These are phyloP conservation scores for Conticribra guillardii DNA, from an alignment of 108 stramenopile genomes.

Conservation along the genomic window DNA sequence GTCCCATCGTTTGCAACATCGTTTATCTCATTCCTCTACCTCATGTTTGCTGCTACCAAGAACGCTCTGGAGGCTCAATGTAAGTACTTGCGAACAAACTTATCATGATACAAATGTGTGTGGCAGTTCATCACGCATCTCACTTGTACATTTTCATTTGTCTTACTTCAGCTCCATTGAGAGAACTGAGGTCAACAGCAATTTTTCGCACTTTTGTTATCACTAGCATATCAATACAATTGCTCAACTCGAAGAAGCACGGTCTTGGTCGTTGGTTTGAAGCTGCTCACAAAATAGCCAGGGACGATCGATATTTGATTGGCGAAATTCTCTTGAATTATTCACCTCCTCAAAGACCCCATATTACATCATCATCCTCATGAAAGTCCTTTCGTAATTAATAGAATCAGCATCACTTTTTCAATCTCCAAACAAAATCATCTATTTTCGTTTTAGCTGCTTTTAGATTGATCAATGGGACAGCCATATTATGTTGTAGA, in stretches of 20 bases:
- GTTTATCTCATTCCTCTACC: conserved; percentile 19
- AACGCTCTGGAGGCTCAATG: too few relatives aligned
- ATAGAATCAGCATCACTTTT: background rate
- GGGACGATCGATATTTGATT: conserved; percentile 86
- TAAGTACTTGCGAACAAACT: too few relatives aligned
- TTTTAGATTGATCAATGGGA: too few relatives aligned
- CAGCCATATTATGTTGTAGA: too few relatives aligned
- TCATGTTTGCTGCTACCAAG: conserved; percentile 12
- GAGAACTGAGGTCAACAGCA: conserved; percentile 7
- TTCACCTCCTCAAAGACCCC: conserved; percentile 19
- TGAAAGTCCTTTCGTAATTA: background rate
- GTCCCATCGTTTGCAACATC: conserved; percentile 33
- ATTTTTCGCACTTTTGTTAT: conserved; percentile 52
- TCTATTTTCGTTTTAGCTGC: too few relatives aligned
- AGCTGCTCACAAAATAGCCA: conserved; percentile 77
- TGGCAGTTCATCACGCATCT: too few relatives aligned
- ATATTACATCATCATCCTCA: conserved; percentile 8
- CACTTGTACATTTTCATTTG: too few relatives aligned
- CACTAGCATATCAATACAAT: conserved; percentile 48
- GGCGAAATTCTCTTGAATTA: conserved; percentile 82
- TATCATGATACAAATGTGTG: too few relatives aligned
- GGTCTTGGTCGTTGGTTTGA: conserved; percentile 64
- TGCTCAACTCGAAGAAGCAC: conserved; percentile 27
- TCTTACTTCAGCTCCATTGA: background rate
- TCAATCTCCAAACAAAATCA: too few relatives aligned